These are phyloP conservation scores for Cymbidium sinense DNA, from an alignment of 106 monocot genomes.

Conservation along the genomic window DNA sequence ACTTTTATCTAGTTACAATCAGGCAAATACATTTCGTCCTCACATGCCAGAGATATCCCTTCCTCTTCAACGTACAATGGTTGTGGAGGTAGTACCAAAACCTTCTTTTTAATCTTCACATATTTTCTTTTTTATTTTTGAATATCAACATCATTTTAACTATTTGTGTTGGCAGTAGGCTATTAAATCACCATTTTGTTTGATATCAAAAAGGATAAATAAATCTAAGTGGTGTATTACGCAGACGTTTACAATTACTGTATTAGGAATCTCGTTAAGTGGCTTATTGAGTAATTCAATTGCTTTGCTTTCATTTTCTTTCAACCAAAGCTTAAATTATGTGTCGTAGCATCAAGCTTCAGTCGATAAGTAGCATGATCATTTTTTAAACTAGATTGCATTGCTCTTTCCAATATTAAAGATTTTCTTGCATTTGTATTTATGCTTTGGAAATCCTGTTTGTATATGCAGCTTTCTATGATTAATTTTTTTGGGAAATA, in stretches of 20 bases:
- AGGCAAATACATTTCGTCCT: not conserved
- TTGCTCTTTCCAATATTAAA: too few species aligned
- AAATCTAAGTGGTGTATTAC: not conserved
- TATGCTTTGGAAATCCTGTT: too few species aligned
- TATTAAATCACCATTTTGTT: not conserved
- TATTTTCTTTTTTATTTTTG: not conserved
- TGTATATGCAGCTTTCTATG: too few species aligned
- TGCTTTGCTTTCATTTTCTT: not conserved
- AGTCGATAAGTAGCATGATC: not conserved
- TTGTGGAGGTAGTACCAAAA: slow-evolving; percentile 49
- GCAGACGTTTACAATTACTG: not conserved
- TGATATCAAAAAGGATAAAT: not conserved
- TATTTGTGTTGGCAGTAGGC: too few species aligned
- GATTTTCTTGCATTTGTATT: too few species aligned
- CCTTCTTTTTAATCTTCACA: not conserved
- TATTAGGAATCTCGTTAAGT: too few species aligned
- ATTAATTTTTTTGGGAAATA: too few species aligned
- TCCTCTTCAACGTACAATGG: slow-evolving; percentile 32
- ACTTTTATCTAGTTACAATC: not conserved
- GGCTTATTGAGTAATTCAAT: not conserved
- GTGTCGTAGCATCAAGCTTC: not conserved
- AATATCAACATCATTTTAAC: too few species aligned
- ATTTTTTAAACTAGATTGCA: not conserved
- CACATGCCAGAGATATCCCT: slow-evolving; percentile 11
- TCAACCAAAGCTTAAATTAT: not conserved